These are phyloP conservation scores for Astrothelium subdiscretum DNA, from an alignment of 495 filamentous ascomycete species.

Conservation along the genomic window DNA sequence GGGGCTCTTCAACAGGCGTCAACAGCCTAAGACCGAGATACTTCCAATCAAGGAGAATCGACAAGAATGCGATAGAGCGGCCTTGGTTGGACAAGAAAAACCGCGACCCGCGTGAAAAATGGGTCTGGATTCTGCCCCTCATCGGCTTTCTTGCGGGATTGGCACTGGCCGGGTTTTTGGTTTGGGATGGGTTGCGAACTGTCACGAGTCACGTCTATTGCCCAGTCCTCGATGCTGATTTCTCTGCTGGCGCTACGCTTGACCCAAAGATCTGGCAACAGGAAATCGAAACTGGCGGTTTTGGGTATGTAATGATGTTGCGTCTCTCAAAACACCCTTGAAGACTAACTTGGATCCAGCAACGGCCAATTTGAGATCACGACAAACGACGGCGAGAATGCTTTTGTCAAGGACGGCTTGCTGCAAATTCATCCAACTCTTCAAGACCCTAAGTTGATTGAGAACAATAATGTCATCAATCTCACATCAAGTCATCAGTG, in stretches of 20 bases:
- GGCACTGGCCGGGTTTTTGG: conserved; percentile 50
- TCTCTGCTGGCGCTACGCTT: conserved; percentile 41
- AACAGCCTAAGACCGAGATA: conserved; percentile 37
- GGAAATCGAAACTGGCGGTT: conserved; percentile 72
- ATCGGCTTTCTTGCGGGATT: conserved; percentile 56
- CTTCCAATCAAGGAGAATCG: conserved; percentile 64
- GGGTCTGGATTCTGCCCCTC: conserved; percentile 68
- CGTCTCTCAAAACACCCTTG: not conserved
- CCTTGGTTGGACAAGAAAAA: conserved; percentile 52
- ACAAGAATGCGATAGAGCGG: conserved; percentile 56
- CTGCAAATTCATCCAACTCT: conserved; percentile 69
- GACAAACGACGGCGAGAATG: conserved; percentile 56
- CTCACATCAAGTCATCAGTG: conserved; percentile 53
- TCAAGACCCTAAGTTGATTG: conserved; percentile 52
- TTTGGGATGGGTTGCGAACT: conserved; percentile 57
- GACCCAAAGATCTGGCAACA: conserved; percentile 57
- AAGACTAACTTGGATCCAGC: conserved; percentile 31
- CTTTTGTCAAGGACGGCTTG: conserved; percentile 54
- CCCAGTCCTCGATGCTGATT: conserved; percentile 57
- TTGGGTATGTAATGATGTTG: conserved; percentile 46
- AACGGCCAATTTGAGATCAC: conserved; percentile 76
- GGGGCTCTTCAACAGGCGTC: conserved; percentile 23
- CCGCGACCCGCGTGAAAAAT: conserved; percentile 64
- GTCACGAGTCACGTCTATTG: conserved; percentile 70
- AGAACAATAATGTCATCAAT: conserved; percentile 51